Percentiles rank a stretch among this genome's conserved stretches.
Conservation (phyloP, 2,329 filamentous ascomycete genomes). For the Aspergillaceae sp. region DNA sequence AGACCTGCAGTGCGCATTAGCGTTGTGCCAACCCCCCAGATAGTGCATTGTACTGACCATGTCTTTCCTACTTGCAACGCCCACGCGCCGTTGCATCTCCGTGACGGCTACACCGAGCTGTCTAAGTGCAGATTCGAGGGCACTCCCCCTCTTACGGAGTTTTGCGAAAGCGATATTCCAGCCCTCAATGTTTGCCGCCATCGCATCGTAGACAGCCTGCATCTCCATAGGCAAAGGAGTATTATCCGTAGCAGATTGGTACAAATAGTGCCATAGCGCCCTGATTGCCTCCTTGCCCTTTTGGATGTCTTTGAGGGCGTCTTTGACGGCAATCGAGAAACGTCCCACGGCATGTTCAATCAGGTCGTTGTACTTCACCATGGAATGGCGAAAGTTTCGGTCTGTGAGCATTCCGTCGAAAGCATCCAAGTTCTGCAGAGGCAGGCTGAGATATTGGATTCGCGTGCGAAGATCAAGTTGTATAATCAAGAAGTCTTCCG, state of each 20-base stretch:
- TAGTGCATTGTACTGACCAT: constrained; percentile 46
- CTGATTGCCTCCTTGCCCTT: constrained; percentile 68
- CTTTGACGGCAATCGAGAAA: constrained; percentile 66
- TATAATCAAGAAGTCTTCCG: constrained; percentile 75
- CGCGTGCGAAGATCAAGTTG: constrained; percentile 70
- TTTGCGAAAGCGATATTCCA: constrained; percentile 76
- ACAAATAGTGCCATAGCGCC: constrained; percentile 68
- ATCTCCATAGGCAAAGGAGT: constrained; percentile 53
- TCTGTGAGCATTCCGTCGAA: constrained; percentile 88
- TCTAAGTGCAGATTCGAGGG: constrained; percentile 60
- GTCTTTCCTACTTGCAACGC: constrained; percentile 67
- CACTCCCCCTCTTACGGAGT: constrained; percentile 63
- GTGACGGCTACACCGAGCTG: constrained; percentile 68
- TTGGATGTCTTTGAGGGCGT: constrained; percentile 67
- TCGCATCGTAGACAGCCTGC: constrained; percentile 70
- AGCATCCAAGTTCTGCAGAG: constrained; percentile 69
- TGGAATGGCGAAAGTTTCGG: constrained; percentile 68
- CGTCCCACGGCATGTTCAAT: constrained; percentile 83
- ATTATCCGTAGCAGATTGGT: constrained; percentile 53
- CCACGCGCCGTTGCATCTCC: constrained; percentile 79
- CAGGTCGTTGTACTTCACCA: constrained; percentile 78
- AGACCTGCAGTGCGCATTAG: constrained; percentile 10
- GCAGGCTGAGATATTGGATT: constrained; percentile 69
- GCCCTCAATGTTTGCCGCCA: constrained; percentile 86
- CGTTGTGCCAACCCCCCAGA: not conserved